Base-by-base conservation (phyloP, 2,329 filamentous ascomycete species). In the Seiridium cupressi region DNA sequence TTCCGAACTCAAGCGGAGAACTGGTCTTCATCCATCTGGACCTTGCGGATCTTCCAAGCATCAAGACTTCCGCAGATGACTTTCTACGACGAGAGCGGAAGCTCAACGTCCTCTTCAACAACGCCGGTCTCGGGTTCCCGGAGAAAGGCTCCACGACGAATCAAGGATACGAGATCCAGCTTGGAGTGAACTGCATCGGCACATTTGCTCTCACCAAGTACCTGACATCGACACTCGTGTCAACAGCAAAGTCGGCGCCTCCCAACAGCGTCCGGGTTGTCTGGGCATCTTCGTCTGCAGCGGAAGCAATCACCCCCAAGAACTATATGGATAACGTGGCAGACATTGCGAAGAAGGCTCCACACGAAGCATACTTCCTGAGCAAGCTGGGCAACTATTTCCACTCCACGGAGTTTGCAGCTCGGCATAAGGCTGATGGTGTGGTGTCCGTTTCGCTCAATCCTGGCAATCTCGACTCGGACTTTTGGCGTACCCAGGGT, bases 381-480 rank as follows among this genome's bases (percentile, higher is more conserved):
- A 72, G 70, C 61, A 72, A 73, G 59, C 68, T 62, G 5, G 70
- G 69, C 1, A 69, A 72, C 48, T 69, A 68, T 48, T 67, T 70
- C 32, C 67, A 72, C 18, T 63, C 65, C 4, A 66, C 67, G n/a
- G 69, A 73, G 54, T 70, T 64, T 32, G 68, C 70, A 13, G 63
- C 66, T 8, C 60, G 65, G 11, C 61, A 69, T 53, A 60, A 59
- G 35, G 62, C 67, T 4, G 68, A 69, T 35, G 47, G 44, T 31
- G 46, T 70, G 35, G 57, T 70, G 18, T 64, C 64, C 53, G 44
- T 71, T 8, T 54, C 69, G 34, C 60, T 69, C 61, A 70, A 72
- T 61, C 70, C 69, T 1, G 69, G 69, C 40, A 68, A 69, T 55
- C 62, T 71, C 4, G 65, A 68, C 60, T 64, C 68, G 11, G 67